These are phyloP conservation scores for Blastomyces parvus DNA, from an alignment of 2,329 filamentous ascomycete species.

Conservation along the genomic window DNA sequence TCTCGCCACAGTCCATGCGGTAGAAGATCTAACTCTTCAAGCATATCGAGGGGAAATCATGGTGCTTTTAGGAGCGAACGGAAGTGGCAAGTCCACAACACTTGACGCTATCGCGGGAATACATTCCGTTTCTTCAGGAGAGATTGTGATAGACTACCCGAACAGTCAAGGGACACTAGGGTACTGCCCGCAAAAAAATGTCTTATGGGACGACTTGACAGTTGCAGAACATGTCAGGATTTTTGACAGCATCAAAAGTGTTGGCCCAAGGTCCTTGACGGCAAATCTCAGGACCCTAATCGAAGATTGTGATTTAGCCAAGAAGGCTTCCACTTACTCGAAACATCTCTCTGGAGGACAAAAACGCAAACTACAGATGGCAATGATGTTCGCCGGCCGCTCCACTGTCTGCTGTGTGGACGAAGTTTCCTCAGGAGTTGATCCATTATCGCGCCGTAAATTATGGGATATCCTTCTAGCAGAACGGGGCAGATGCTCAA, in stretches of 20 bases:
- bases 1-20: constrained; percentile 65
- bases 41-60: constrained; percentile 73
- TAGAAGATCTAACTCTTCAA: constrained; percentile 61
- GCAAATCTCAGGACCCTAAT: constrained; percentile 57
- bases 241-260: constrained; percentile 67
- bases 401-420: constrained; percentile 83
- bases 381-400: constrained; percentile 90
- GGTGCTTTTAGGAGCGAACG: constrained; percentile 79
- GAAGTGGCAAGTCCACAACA: constrained; percentile 82
- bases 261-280: constrained; percentile 47
- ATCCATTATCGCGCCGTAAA: constrained; percentile 76
- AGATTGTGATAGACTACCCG: constrained; percentile 68
- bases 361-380: constrained; percentile 83
- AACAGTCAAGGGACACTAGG: constrained; percentile 71
- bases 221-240: constrained; percentile 76
- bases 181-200: constrained; percentile 86
- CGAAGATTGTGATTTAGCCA: constrained; percentile 59
- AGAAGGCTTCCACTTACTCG: constrained; percentile 62
- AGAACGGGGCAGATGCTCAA: constrained; percentile 70
- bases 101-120: constrained; percentile 79
- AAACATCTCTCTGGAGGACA: constrained; percentile 82
- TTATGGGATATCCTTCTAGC: constrained; percentile 90
- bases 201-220: constrained; percentile 81
- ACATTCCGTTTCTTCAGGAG: constrained; percentile 64
- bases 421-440: constrained; percentile 80